Evolutionary conservation across 129 eudicot species (phyloP), one percentile per base, ranked within the genome.

Genomic region (Arctium minus): DNA sequence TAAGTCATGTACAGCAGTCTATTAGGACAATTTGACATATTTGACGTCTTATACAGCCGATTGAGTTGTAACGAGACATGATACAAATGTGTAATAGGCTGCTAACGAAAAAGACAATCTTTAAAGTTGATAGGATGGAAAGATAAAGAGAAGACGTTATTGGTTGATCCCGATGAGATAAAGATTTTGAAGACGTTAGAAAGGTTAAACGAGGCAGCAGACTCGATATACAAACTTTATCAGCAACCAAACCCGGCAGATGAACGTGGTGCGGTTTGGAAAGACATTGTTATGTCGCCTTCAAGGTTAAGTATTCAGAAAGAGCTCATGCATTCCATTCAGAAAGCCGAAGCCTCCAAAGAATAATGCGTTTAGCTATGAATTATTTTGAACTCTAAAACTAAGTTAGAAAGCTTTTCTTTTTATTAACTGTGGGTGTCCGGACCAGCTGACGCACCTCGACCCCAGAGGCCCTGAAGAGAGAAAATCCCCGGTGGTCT

Each of bases 81-180:
- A n/a, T 60, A 60, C 68, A n/a, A 17, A 60, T 60, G 68, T 73
- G 12, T 68, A n/a, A 80, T 71, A 80, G 39, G 22, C 6, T 60
- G 70, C 82, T 84, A 48, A 84, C n/a, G 39, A 67, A 10, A 44
- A 65, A 12, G 18, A 73, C 27, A 4, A 38, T 74, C 78, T 86
- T 31, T 48, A 69, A 81, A 92, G 97, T 70, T 94, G 85, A 96
- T 96, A 92, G 99, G 96, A 83, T 93, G 98, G 98, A 96, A 96
- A 82, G 98, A 92, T 79, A 93, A 89, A 79, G 99, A 93, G 78
- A 96, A 91, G 86, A 96, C 88, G 3, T 75, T 96, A 76, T 78
- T 96, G 78, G 99, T 96, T 12, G 99, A 96, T 74, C 98, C 94
- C 10, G 98, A 96, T 42, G 98, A 96, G 87, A 91, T 96, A 85